phyloP scores from a whole-genome alignment of 1,139 yeast species.

The Lodderomyces pseudojiufengensis region DNA sequence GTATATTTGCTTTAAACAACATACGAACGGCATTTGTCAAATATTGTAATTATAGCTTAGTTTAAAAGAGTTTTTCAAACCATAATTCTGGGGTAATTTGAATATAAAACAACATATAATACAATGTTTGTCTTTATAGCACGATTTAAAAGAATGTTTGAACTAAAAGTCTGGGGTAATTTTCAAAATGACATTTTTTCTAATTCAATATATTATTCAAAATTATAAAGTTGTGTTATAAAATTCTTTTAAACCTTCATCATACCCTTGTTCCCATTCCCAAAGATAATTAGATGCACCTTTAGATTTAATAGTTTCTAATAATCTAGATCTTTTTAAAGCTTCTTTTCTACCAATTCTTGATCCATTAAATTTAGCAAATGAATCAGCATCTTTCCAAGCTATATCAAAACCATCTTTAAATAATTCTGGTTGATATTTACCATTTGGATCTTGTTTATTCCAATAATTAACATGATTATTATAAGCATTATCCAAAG shows the following conservation, averaged over 20 bases:
- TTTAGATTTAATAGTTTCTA: conserved; percentile 52
- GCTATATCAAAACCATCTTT: conserved; percentile 73
- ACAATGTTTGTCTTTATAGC: too few relatives aligned
- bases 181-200: too few relatives aligned
- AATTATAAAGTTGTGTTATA: conserved; percentile 3
- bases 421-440: conserved; percentile 77
- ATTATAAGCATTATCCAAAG: conserved; percentile 33
- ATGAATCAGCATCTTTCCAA: conserved; percentile 66
- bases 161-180: too few relatives aligned
- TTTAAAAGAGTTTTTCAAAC: too few relatives aligned
- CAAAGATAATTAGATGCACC: conserved; percentile 61
- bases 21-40: too few relatives aligned
- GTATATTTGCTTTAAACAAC: too few relatives aligned
- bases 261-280: conserved; percentile 90
- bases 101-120: too few relatives aligned
- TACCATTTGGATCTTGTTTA: conserved; percentile 49
- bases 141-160: too few relatives aligned
- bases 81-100: too few relatives aligned
- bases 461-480: conserved; percentile 71
- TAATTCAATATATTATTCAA: too few relatives aligned
- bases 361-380: conserved; percentile 68
- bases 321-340: conserved; percentile 51
- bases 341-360: conserved; percentile 68
- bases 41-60: too few relatives aligned
- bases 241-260: conserved; percentile 49